A percentile compares a stretch with the other conserved stretches of the same genome.
These are phyloP conservation scores for Fusarium stilboides DNA, from an alignment of 2,329 filamentous ascomycete species.

Conservation along the genomic window DNA sequence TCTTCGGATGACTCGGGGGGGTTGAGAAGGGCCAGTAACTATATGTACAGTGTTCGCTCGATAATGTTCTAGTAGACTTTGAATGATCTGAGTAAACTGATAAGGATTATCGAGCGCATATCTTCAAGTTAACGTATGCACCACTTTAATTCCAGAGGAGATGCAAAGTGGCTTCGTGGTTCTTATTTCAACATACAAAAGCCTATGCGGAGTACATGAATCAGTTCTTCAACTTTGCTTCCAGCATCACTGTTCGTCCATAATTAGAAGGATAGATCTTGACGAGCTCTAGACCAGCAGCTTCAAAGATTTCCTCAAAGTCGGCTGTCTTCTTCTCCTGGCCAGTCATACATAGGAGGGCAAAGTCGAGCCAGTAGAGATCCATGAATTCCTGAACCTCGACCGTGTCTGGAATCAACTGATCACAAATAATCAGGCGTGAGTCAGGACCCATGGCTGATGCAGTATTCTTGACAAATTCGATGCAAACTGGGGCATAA, in stretches of 20 bases:
- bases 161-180: too few relatives aligned
- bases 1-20: too few relatives aligned
- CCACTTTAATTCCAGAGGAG: too few relatives aligned
- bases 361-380: conserved; percentile 54
- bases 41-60: too few relatives aligned
- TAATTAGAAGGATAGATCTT: conserved; percentile 52
- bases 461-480: conserved; percentile 52
- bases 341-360: conserved; percentile 51
- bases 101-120: too few relatives aligned
- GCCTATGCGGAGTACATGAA: neutral
- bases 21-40: too few relatives aligned
- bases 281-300: conserved; percentile 52
- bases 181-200: too few relatives aligned
- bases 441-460: conserved; percentile 53
- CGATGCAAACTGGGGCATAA: conserved; percentile 50
- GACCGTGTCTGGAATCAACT: conserved; percentile 53
- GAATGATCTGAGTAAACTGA: too few relatives aligned
- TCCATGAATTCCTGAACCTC: conserved; percentile 46
- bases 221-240: conserved; percentile 47
- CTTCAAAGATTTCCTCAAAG: conserved; percentile 53
- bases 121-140: too few relatives aligned
- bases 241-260: conserved; percentile 53
- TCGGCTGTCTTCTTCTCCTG: conserved; percentile 53
- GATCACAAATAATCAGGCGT: conserved; percentile 55
- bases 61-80: too few relatives aligned